Base-by-base conservation (phyloP, 192 early-diverging fungal genomes). In the Geosiphon pyriformis region DNA sequence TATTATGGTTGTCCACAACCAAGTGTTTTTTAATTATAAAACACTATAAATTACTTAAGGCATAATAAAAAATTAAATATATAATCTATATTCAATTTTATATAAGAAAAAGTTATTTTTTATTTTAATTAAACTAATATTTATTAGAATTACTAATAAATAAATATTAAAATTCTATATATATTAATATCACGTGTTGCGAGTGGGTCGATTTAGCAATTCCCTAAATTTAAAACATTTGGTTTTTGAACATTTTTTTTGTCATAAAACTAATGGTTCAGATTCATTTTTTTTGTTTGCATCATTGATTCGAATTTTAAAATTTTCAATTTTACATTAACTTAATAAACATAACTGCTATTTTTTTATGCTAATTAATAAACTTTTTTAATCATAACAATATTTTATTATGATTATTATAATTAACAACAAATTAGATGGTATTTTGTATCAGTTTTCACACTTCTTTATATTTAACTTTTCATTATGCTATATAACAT, bases 301-400 rank as follows among this genome's bases (percentile, higher is more conserved):
- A 42, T 42, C 37, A 42, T 42, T 42, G 15, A 15, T 15, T 42
- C 15, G 4, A 3, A 26, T 54, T 54, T 25, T 22, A 27, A 2
- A 4, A 54, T 20, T 54, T 26, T 27, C 20, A 22, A 54, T 54
- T 54, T 54, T 10, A 27, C 26, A 54, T 27, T 54, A 10, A 54
- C 26, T 25, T 25, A 27, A 25, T 54, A 54, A 25, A 10, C 27
- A 25, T 54, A 22, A 27, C 26, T 27, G 27, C 26, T 54, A 27
- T 22, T 54, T 54, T 26, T 54, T 54, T 54, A 1, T 54, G 52
- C 52, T 10, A 26, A 27, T 27, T 27, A 54, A 54, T 54, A 27
- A 54, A 54, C 20, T 54, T 2, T 54, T 26, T 54, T 54, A 54
- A 26, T 10, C 26, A 54, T 54, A 2, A 2, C 3, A 54, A 3